phyloP scores from a whole-genome alignment of 2,329 filamentous ascomycete genomes.

The Metarhizium album region DNA sequence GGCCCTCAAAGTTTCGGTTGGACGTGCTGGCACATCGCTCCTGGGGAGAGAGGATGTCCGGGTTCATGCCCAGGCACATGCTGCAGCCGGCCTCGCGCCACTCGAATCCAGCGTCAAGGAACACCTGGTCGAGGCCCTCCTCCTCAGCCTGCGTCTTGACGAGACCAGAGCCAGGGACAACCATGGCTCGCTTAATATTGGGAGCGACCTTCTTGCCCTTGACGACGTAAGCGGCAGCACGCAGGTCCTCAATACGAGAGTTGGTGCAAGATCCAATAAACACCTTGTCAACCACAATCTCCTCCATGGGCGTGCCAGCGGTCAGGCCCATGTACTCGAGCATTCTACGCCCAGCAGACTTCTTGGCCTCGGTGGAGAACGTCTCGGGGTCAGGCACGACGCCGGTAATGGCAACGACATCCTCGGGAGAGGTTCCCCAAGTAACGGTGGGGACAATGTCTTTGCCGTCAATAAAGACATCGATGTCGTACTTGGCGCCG shows the following conservation, averaged over 20 bases:
- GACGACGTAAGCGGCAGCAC: constrained; percentile 75
- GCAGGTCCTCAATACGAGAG: constrained; percentile 88
- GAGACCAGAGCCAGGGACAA: constrained; percentile 89
- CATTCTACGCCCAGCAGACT: constrained; percentile 66
- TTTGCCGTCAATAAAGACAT: constrained; percentile 82
- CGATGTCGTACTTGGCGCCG: constrained; percentile 81
- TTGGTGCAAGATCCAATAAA: constrained; percentile 99
- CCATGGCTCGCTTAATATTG: constrained; percentile 90
- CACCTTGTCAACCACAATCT: constrained; percentile 88
- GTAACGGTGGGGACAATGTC: constrained; percentile 90
- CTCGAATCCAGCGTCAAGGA: constrained; percentile 84
- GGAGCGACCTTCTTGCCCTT: constrained; percentile 76
- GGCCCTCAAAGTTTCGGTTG: constrained; percentile 95
- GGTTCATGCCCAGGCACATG: constrained; percentile 99
- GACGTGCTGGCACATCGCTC: constrained; percentile 93
- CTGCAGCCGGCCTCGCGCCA: constrained; percentile 98
- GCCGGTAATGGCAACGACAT: constrained; percentile 89
- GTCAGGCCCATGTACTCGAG: constrained; percentile 94
- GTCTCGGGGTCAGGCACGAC: constrained; percentile 84
- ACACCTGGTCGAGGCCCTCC: constrained; percentile 90
- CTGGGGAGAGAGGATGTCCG: constrained; percentile 83
- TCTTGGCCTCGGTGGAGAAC: constrained; percentile 71
- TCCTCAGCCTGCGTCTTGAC: constrained; percentile 86
- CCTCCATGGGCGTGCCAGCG: constrained; percentile 79
- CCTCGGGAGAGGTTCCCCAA: constrained; percentile 95